Percentiles rank a stretch among this genome's conserved stretches.
Conservation (phyloP, 441 rosid species). For the Croton setiger region DNA sequence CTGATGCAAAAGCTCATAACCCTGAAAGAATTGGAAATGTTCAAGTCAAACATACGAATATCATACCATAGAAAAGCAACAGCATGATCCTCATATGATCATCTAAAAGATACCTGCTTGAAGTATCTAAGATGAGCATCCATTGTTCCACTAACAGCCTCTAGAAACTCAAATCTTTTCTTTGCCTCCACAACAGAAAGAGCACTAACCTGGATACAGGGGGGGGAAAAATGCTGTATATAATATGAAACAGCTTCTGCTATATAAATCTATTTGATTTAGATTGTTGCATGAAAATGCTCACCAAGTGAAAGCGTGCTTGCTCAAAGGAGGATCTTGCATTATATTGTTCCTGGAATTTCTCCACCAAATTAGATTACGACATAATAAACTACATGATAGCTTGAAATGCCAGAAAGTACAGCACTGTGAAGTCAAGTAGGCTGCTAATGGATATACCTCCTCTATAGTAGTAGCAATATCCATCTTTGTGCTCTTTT, state of each 20-base stretch:
- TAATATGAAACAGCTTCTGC: constrained; percentile 7
- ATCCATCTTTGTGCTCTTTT: constrained; percentile 78
- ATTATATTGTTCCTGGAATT: constrained; percentile 70
- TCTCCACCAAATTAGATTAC: constrained; percentile 48
- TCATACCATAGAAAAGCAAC: constrained; percentile 7
- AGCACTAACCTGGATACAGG: constrained; percentile 54
- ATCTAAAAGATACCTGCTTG: constrained; percentile 58
- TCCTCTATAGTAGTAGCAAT: constrained; percentile 74
- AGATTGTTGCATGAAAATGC: constrained; percentile 10
- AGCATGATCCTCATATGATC: constrained; percentile 15
- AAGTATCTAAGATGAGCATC: constrained; percentile 94
- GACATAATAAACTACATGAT: constrained; percentile 23
- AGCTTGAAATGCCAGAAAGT: constrained; percentile 14
- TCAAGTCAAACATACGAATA: constrained; percentile 13
- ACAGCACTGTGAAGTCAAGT: constrained; percentile 13
- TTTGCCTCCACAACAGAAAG: constrained; percentile 87
- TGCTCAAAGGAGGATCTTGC: constrained; percentile 81
- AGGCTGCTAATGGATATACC: constrained; percentile 35
- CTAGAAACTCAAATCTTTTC: constrained; percentile 86
- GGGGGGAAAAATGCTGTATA: constrained; percentile 21
- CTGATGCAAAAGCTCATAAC: constrained; percentile 82
- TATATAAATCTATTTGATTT: constrained; percentile 10
- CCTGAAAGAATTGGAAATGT: constrained; percentile 43
- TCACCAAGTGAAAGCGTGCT: constrained; percentile 84
- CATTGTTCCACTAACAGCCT: constrained; percentile 89